Base-by-base conservation (phyloP, 345 rosid species). In the Erysimum cheiranthoides region DNA sequence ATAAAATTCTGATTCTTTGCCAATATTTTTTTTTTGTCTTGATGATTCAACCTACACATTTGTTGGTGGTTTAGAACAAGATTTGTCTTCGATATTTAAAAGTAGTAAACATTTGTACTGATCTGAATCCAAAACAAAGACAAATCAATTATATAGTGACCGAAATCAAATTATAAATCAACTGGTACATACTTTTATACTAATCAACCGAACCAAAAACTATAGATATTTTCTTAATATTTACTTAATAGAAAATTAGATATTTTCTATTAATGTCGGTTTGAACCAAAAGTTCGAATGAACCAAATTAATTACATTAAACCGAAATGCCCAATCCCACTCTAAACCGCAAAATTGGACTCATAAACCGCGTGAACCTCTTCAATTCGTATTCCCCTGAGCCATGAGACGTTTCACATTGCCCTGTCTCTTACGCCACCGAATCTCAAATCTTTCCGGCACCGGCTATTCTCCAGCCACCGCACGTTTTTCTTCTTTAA, bases 401-500 rank as follows among this genome's bases (percentile, higher is more conserved):
- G 69, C 63, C 64, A 76, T 77, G 80, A 71, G 76, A 49, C 36
- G 21, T 0, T 31, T 70, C 53, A 70, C 66, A 50, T 13, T 71
- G 18, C 53, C 63, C 13, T 61, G n/a, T 25, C 39, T 9, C 36
- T 61, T 61, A 10, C 73, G 73, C 27, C 77, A 34, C 73, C 73
- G 50, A 32, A 66, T 21, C 31, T 59, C 73, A 5, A 8, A 7
- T 0, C 12, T 66, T 25, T 39, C 68, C 49, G 42, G 47, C 45
- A 16, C 72, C 56, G 67, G 63, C 6, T 58, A 38, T 16, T 31
- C 18, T 57, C 56, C 8, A 2, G 52, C 70, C 45, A 18, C 21
- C 56, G 63, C 73, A 8, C 28, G n/a, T 60, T 46, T 83, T 67
- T 84, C 80, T 36, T 81, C 79, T 58, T 54, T 32, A 3, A 8